Percentiles rank a stretch among this genome's conserved stretches.
phyloP scores from a whole-genome alignment of 2,329 filamentous ascomycete species.

The Aspergillus hiratsukae region DNA sequence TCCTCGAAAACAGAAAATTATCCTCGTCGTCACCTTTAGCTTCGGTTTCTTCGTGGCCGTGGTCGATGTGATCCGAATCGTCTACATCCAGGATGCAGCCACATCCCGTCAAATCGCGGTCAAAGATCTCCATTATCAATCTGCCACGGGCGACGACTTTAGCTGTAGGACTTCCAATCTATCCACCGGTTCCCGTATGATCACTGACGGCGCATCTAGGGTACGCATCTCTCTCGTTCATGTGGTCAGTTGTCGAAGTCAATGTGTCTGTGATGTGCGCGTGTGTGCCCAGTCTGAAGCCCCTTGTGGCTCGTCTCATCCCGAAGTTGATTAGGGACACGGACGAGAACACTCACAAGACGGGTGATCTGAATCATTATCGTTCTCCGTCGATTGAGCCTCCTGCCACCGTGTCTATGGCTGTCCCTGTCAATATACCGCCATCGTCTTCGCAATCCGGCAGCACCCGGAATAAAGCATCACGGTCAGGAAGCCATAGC shows the following conservation, averaged over 20 bases:
- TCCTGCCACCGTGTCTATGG: constrained; percentile 8
- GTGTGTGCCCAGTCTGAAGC: constrained; percentile 89
- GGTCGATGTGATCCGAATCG: constrained; percentile 84
- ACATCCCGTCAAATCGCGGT: constrained; percentile 31
- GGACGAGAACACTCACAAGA: constrained; percentile 21
- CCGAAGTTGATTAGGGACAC: constrained; percentile 54
- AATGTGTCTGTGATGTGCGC: constrained; percentile 86
- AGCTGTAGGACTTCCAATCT: constrained; percentile 38
- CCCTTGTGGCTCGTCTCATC: constrained; percentile 64
- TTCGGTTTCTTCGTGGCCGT: constrained; percentile 83
- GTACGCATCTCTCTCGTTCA: constrained; percentile 79
- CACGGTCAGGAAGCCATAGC: constrained; percentile 15
- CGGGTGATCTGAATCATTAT: constrained; percentile 5
- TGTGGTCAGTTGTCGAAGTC: constrained; percentile 93
- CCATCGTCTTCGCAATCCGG: constrained; percentile 7
- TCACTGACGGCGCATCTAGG: constrained; percentile 46
- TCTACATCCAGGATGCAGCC: constrained; percentile 75
- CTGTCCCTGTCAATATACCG: background rate
- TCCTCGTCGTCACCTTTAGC: constrained; percentile 79
- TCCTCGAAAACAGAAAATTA: constrained; percentile 79
- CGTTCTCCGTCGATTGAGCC: background rate
- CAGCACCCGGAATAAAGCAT: constrained; percentile 14
- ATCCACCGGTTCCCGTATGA: no score
- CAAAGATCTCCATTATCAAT: constrained; percentile 29
- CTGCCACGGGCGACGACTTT: constrained; percentile 46